Evolutionary conservation across 108 stramenopile genomes (phyloP).

Genomic region (Cyclotella sp.): DNA sequence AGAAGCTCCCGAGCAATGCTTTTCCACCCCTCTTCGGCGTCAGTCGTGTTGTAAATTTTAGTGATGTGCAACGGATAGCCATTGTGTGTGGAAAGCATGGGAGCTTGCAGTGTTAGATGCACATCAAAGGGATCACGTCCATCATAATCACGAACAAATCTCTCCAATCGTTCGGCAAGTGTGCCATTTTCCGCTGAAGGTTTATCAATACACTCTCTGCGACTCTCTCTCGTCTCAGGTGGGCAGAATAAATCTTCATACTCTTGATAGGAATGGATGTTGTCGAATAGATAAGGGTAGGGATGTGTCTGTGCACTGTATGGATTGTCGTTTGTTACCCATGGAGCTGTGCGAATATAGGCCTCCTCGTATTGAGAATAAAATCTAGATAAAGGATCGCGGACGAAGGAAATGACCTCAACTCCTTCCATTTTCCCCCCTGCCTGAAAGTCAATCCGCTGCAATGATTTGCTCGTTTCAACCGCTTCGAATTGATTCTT

Average conservation of each 20-base stretch:
- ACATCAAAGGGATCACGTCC: slow-evolving; percentile 48
- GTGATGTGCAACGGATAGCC: slow-evolving; percentile 36
- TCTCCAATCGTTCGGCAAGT: slow-evolving; percentile 43
- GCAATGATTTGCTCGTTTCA: slow-evolving; percentile 23
- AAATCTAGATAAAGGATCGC: slow-evolving; percentile 43
- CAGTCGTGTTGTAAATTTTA: slow-evolving; percentile 51
- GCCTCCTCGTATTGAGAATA: slow-evolving; percentile 46
- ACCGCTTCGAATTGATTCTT: slow-evolving; percentile 33
- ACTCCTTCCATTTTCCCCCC: slow-evolving; percentile 32
- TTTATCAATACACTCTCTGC: slow-evolving; percentile 28
- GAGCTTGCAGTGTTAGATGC: slow-evolving; percentile 44
- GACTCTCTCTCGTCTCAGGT: slow-evolving; percentile 15
- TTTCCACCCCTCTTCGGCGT: slow-evolving; percentile 25
- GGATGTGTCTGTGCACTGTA: slow-evolving; percentile 27
- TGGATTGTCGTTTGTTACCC: slow-evolving; percentile 20
- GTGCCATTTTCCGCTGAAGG: slow-evolving; percentile 44
- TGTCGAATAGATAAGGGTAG: slow-evolving; percentile 40
- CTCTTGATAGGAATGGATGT: slow-evolving; percentile 30
- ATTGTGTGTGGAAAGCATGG: slow-evolving; percentile 29
- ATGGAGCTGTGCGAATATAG: slow-evolving; percentile 38
- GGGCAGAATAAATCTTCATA: slow-evolving; percentile 45
- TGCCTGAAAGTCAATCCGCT: slow-evolving; percentile 1
- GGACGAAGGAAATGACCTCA: slow-evolving; percentile 37
- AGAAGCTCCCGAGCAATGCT: slow-evolving; percentile 20
- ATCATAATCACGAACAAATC: slow-evolving; percentile 41